Base-by-base conservation (phyloP, 1,284 basidiomycete species). In the Marasmius sp. region DNA sequence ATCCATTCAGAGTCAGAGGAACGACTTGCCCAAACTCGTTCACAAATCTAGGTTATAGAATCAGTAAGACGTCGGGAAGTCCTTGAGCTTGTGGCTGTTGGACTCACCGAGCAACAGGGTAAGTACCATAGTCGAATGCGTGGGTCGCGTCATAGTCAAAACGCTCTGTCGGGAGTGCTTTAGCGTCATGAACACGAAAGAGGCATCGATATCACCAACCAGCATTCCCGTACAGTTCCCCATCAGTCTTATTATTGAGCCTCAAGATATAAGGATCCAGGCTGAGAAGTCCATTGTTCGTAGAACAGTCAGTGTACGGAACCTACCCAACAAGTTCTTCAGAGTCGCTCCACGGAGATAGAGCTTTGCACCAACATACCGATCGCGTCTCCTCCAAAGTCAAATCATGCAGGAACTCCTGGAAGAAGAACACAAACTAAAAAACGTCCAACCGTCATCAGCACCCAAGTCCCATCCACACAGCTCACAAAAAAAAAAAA, bases 301-400 rank as follows among this genome's bases (percentile, higher is more conserved):
- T 87, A 0, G 85, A 88, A 61, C 84, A 87, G 61, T 86, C 85
- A 0, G 85, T 85, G 65, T 88, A 88, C 11, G 84, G 77, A 5
- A 87, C 78, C 83, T 85, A 56, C 3, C 3, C n/a, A 39, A 16
- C 3, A 16, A 12, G 45, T 37, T 39, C 7, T 27, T 50, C 57
- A 55, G 11, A 48, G 14, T 43, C 62, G n/a, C 36, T 18, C n/a
- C 18, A 22, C 52, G 41, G 36, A 22, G 9, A n/a, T 41, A 16
- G 36, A 39, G 22, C 49, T 14, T 22, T 9, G 6, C 36, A 45
- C 53, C 7, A 22, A 61, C 74, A 61, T 59, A 84, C 80, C n/a
- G 85, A 85, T 27, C 75, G 76, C 8, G 83, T 82, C 63, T 85
- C 82, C 3, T 79, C 79, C 12, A 76, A 70, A 2, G 84, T 79